Evolutionary conservation across 1,139 yeast species (phyloP).

Genomic region (Zygoascus meyerae): DNA sequence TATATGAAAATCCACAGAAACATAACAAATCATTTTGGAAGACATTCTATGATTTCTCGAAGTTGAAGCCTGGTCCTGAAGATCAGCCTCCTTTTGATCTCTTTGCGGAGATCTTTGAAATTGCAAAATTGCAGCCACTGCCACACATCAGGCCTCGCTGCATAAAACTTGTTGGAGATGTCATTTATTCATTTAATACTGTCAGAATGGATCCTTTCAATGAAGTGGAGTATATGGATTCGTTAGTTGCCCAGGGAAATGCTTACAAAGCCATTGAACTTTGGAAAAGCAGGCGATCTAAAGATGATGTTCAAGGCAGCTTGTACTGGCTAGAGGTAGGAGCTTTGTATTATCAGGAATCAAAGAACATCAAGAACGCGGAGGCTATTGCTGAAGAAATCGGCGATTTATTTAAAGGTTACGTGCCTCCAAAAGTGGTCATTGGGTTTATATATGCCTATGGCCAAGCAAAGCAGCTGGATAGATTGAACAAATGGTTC

Average conservation of each 20-base stretch:
- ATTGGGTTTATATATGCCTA: constrained; percentile 23
- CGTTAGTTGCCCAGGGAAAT: constrained; percentile 24
- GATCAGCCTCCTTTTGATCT: constrained; percentile 24
- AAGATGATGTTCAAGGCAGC: constrained; percentile 24
- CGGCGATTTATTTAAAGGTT: constrained; percentile 14
- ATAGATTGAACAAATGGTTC: constrained; percentile 21
- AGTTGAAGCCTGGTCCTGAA: constrained; percentile 11
- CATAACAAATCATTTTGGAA: constrained; percentile 12
- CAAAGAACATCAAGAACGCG: constrained; percentile 21
- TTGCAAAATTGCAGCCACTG: constrained; percentile 25
- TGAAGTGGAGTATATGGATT: constrained; percentile 33
- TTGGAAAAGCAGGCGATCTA: constrained; percentile 29
- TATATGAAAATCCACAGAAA: constrained; percentile 8
- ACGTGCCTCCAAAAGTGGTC: constrained; percentile 25
- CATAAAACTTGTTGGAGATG: constrained; percentile 27
- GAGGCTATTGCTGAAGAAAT: constrained; percentile 23
- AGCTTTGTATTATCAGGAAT: constrained; percentile 27
- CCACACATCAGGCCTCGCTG: constrained; percentile 16
- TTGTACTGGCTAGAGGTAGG: constrained; percentile 35
- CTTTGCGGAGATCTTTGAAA: constrained; percentile 27
- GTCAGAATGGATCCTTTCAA: constrained; percentile 35
- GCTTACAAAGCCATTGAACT: constrained; percentile 25
- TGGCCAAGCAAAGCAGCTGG: constrained; percentile 16
- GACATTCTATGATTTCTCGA: constrained; percentile 11
- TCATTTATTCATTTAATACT: constrained; percentile 27